phyloP scores from a whole-genome alignment of 2,329 filamentous ascomycete species.

The Phialemoniopsis sp. region DNA sequence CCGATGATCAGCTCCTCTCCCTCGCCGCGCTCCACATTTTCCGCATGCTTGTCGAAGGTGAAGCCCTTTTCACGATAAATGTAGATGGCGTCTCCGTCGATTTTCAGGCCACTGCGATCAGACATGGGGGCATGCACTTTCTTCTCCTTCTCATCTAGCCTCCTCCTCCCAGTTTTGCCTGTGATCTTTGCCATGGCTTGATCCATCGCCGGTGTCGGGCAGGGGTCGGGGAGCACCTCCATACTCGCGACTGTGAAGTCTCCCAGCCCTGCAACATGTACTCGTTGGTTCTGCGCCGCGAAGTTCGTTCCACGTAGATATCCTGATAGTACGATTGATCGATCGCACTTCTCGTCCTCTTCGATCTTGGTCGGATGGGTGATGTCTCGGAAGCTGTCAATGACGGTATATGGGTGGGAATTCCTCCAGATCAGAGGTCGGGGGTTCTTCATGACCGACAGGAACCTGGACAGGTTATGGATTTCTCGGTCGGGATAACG shows the following conservation, averaged over 20 bases:
- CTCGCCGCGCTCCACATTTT: conserved; percentile 75
- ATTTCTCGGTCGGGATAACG: conserved; percentile 95
- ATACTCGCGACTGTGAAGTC: conserved; percentile 81
- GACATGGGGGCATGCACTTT: conserved; percentile 97
- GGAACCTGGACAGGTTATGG: conserved; percentile 89
- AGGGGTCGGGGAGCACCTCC: conserved; percentile 88
- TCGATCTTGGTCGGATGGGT: conserved; percentile 92
- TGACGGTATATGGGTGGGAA: conserved; percentile 87
- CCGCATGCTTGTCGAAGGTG: conserved; percentile 67
- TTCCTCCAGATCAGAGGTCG: conserved; percentile 96
- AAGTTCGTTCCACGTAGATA: conserved; percentile 96
- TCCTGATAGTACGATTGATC: conserved; percentile 85
- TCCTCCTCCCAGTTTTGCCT: conserved; percentile 74
- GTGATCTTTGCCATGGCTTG: conserved; percentile 79
- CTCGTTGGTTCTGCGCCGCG: conserved; percentile 73
- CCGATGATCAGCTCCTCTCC: conserved; percentile 93
- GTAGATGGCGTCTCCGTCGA: conserved; percentile 96
- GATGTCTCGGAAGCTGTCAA: conserved; percentile 92
- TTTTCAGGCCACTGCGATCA: conserved; percentile 90
- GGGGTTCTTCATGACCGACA: conserved; percentile 99
- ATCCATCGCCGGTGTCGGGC: conserved; percentile 88
- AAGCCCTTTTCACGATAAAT: conserved; percentile 68
- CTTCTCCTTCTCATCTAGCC: conserved; percentile 95
- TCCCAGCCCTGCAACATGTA: conserved; percentile 90
- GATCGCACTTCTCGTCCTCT: conserved; percentile 82